phyloP scores from a whole-genome alignment of 1,284 basidiomycete species.

The Tylopilus sp. region DNA sequence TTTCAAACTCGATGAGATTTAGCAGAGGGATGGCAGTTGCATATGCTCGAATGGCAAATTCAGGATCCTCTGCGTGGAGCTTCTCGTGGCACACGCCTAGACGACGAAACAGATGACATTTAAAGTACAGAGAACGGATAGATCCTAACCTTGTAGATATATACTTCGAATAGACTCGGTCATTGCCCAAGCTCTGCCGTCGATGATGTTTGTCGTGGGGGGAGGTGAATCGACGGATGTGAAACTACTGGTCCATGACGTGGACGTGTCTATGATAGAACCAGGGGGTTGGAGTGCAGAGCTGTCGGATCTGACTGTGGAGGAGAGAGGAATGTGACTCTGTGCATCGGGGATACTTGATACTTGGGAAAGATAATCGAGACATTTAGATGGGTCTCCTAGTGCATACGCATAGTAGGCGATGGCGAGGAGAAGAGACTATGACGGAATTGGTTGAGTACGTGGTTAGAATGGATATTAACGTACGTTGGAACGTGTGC shows the following conservation, averaged over 20 bases:
- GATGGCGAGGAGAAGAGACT: slow-evolving; percentile 68
- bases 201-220: slow-evolving; percentile 58
- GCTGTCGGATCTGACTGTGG: slow-evolving; percentile 52
- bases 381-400: slow-evolving; percentile 66
- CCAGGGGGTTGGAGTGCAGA: slow-evolving; percentile 49
- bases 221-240: slow-evolving; percentile 50
- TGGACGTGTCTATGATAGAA: slow-evolving; percentile 49
- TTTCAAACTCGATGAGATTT: slow-evolving; percentile 55
- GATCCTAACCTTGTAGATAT: slow-evolving; percentile 67
- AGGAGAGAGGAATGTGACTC: slow-evolving; percentile 56
- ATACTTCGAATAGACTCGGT: slow-evolving; percentile 68
- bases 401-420: slow-evolving; percentile 82
- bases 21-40: slow-evolving; percentile 62
- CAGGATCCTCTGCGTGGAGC: slow-evolving; percentile 55
- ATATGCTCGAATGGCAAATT: slow-evolving; percentile 61
- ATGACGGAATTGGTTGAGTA: slow-evolving; percentile 19
- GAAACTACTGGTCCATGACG: slow-evolving; percentile 58
- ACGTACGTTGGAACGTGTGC: slow-evolving; percentile 68
- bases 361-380: slow-evolving; percentile 62
- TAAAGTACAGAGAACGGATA: neutral
- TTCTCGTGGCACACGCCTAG: slow-evolving; percentile 61
- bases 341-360: slow-evolving; percentile 59
- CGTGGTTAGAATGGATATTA: slow-evolving; percentile 3
- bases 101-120: slow-evolving; percentile 13
- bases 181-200: slow-evolving; percentile 70